phyloP scores from a whole-genome alignment of 2,329 filamentous ascomycete species.

The Aureobasidium sp. region DNA sequence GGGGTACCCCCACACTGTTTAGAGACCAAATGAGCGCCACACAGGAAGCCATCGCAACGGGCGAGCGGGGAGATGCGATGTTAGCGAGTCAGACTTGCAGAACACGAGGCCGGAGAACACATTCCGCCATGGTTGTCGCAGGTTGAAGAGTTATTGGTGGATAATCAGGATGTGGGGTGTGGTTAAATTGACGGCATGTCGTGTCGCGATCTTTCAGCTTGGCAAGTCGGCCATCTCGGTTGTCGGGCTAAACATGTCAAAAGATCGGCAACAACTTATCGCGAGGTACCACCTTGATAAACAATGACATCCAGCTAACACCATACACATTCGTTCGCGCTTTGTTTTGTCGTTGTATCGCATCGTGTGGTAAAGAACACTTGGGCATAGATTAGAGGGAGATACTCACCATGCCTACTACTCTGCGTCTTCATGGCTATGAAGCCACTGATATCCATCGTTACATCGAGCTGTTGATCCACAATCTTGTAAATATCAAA shows the following conservation, averaged over 20 bases:
- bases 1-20: slow-evolving; percentile 3
- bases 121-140: background rate
- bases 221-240: background rate
- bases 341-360: background rate
- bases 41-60: background rate
- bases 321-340: background rate
- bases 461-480: slow-evolving; percentile 58
- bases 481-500: slow-evolving; percentile 68
- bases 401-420: slow-evolving; percentile 26
- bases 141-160: background rate
- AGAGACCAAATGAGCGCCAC: background rate
- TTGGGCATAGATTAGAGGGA: background rate
- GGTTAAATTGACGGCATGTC: slow-evolving; percentile 2
- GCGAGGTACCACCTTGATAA: background rate
- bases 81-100: background rate
- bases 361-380: background rate
- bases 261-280: background rate
- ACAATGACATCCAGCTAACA: background rate
- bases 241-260: slow-evolving; percentile 4
- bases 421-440: slow-evolving; percentile 31
- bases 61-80: background rate
- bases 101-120: background rate
- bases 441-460: slow-evolving; percentile 38
- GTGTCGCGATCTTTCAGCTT: slow-evolving; percentile 4
- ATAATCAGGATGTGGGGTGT: background rate